A percentile compares a stretch with the other conserved stretches of the same genome.
phyloP scores from a whole-genome alignment of 2,329 filamentous ascomycete genomes.

The Beauveria asiatica region DNA sequence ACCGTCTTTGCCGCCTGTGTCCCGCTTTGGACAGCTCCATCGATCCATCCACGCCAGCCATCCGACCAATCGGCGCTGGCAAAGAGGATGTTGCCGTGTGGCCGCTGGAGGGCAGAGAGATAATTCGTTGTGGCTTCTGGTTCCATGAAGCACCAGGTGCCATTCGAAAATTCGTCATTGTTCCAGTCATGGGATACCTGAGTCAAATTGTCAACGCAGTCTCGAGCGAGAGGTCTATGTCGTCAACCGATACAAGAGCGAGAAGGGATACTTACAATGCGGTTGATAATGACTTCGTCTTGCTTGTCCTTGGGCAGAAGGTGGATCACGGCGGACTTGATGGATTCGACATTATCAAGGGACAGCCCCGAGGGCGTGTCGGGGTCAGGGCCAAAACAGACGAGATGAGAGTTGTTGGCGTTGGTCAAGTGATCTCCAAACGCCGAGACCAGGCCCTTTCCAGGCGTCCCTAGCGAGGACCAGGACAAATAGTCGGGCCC shows the following conservation, averaged over 20 bases:
- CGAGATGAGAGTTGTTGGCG: neutral
- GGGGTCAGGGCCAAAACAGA: neutral
- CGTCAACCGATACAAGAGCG: neutral
- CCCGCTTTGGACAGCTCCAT: neutral
- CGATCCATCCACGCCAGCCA: neutral
- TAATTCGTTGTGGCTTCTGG: neutral
- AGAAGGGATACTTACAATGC: neutral
- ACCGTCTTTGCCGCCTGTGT: neutral
- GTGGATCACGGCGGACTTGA: neutral
- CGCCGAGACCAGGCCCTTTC: neutral
- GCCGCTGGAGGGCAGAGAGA: neutral
- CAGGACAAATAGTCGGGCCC: neutral
- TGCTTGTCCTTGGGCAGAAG: neutral
- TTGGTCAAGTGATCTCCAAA: neutral
- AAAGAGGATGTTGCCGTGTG: neutral
- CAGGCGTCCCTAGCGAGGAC: neutral
- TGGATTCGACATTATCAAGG: neutral
- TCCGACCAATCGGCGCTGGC: neutral
- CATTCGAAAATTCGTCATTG: neutral
- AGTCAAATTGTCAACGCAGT: neutral
- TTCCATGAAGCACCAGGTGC: neutral
- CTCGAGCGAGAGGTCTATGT: neutral
- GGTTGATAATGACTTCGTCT: neutral
- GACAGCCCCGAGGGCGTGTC: neutral
- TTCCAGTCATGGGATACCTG: neutral